Base-by-base conservation (phyloP, 176 grass and related monocot genomes). In the Oryza punctata region DNA sequence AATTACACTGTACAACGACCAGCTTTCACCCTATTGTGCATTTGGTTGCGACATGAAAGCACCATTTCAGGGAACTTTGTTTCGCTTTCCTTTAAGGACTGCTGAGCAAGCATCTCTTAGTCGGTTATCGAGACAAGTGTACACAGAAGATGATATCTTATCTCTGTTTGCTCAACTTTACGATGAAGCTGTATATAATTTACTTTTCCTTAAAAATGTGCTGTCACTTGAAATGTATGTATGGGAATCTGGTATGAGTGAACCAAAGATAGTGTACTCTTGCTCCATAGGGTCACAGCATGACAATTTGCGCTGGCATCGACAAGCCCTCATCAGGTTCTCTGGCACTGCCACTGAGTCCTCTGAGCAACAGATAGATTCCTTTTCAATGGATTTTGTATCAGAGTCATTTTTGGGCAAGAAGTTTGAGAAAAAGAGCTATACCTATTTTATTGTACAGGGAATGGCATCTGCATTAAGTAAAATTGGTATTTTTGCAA, bases 161-260 rank as follows among this genome's bases (percentile, higher is more conserved):
- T 78, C 47, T 37, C 91, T 98, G 40, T 91, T 98, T 70, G 88
- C 57, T 32, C 95, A 98, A 80, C 82, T 98, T 16, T 93, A 88
- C 7, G 82, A 93, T 47, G 95, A 98, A 89, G 89, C 82, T 78
- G 89, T 98, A 27, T 95, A 95, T 72, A 90, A 86, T 54, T 87
- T 98, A 35, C 92, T 98, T 79, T 98, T 98, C 77, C 95, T 98
- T 80, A 95, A 98, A 86, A 95, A 87, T 72, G 86, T 98, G 54
- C 66, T 93, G 15, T 85, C 92, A 2, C 82, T 95, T 86, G 92
- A 98, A 83, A 95, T 98, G 90, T 98, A 91, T 84, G 91, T 91
- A 45, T 98, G 95, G 95, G 92, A 95, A 46, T 46, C 84, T 79
- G 91, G 82, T 72, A 79, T 81, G 81, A 45, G 77, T 71, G 91